These are phyloP conservation scores for Dillenia suffruticosa DNA, from an alignment of 164 flowering plant genomes.

Conservation along the genomic window DNA sequence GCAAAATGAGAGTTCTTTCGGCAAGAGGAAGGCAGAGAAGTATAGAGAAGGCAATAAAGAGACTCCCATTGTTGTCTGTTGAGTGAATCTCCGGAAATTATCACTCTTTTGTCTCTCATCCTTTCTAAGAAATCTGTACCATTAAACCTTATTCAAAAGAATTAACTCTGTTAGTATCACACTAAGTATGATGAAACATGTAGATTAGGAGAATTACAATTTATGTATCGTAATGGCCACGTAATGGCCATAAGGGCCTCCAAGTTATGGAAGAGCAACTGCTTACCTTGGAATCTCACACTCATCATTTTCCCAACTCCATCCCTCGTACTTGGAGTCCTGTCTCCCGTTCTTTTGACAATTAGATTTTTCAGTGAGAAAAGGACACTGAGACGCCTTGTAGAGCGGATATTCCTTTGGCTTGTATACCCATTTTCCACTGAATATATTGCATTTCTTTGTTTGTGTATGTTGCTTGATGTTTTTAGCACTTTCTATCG, in stretches of 20 bases:
- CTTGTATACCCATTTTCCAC: constrained; percentile 62
- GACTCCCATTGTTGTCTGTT: constrained; percentile 79
- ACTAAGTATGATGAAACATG: too few relatives aligned
- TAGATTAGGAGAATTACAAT: too few relatives aligned
- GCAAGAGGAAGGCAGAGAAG: constrained; percentile 26
- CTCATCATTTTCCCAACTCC: constrained; percentile 54
- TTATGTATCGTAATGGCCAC: too few relatives aligned
- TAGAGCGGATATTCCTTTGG: constrained; percentile 36
- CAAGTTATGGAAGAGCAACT: too few relatives aligned
- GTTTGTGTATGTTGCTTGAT: background rate
- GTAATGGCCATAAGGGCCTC: too few relatives aligned
- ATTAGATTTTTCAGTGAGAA: constrained; percentile 50
- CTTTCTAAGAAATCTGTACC: constrained; percentile 57
- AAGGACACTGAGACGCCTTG: constrained; percentile 39
- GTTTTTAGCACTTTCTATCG: background rate
- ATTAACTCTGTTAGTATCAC: background rate
- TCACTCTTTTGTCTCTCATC: constrained; percentile 56
- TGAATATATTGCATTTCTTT: constrained; percentile 38
- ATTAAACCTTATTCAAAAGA: constrained; percentile 33
- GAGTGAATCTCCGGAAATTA: constrained; percentile 72
- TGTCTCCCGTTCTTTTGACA: constrained; percentile 65
- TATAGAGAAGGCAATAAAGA: constrained; percentile 57
- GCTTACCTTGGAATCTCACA: constrained; percentile 59
- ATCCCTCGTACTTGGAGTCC: constrained; percentile 49
- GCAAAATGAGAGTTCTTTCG: background rate